These are phyloP conservation scores for Vitellaria paradoxa DNA, from an alignment of 179 eudicot genomes.

Conservation along the genomic window DNA sequence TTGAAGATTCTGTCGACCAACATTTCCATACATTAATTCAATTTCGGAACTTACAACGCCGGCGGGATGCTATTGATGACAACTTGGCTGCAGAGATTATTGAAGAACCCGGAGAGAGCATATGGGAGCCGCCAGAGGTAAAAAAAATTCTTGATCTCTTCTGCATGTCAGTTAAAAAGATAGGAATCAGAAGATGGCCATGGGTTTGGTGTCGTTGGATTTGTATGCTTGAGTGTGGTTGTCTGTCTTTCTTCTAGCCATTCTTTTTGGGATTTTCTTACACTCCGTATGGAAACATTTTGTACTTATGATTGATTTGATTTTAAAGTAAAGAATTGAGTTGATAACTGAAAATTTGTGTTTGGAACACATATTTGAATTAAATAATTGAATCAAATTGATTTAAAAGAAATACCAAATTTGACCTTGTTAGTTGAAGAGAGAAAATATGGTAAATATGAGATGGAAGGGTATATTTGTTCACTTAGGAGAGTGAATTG, in stretches of 20 bases:
- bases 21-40: constrained; percentile 82
- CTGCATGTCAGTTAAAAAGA: background rate
- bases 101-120: constrained; percentile 72
- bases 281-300: no score
- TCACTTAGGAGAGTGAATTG: no score
- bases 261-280: background rate
- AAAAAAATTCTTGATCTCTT: background rate
- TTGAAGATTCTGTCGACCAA: constrained; percentile 90
- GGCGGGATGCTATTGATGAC: constrained; percentile 76
- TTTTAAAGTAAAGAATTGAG: no score
- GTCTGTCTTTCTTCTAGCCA: background rate
- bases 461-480: no score
- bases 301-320: no score
- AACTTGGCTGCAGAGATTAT: constrained; percentile 55
- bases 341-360: no score
- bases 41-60: constrained; percentile 66
- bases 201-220: background rate
- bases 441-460: no score
- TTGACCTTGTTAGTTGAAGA: no score
- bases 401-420: no score
- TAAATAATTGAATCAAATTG: no score
- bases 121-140: constrained; percentile 93
- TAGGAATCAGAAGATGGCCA: background rate
- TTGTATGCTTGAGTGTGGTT: background rate
- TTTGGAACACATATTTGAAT: no score